Conservation (phyloP, 208 protist species). For the Trypanosoma conorhini region DNA sequence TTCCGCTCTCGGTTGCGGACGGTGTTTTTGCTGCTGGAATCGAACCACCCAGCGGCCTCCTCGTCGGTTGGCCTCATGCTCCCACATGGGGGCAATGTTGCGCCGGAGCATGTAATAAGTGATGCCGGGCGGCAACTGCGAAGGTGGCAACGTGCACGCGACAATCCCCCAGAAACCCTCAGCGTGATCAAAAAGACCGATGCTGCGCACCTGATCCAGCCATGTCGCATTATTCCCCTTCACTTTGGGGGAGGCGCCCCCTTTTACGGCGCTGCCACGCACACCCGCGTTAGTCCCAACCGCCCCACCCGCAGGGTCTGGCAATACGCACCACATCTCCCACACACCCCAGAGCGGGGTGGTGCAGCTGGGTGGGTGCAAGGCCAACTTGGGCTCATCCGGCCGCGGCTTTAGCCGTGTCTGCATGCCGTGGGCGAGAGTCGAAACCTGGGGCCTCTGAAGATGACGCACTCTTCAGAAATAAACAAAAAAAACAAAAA, state of each 20-base stretch:
- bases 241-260: not conserved
- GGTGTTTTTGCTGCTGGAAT: constrained; percentile 33
- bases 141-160: constrained; percentile 74
- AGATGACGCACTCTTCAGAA: constrained; percentile 14
- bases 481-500: constrained; percentile 14
- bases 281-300: constrained; percentile 3
- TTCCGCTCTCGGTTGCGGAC: constrained; percentile 15
- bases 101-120: constrained; percentile 90
- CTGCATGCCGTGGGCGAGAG: constrained; percentile 19
- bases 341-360: constrained; percentile 91
- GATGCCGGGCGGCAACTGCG: constrained; percentile 63
- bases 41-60: constrained; percentile 85
- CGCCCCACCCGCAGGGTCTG: constrained; percentile 19
- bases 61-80: constrained; percentile 88
- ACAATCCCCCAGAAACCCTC: constrained; percentile 88
- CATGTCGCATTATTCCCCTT: constrained; percentile 44
- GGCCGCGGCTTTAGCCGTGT: constrained; percentile 11
- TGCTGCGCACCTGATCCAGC: constrained; percentile 78
- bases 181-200: constrained; percentile 87
- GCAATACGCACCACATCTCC: constrained; percentile 89
- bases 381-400: constrained; percentile 28
- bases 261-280: constrained; percentile 17
- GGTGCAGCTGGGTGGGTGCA: constrained; percentile 22
- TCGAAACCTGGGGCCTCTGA: not conserved
- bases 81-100: constrained; percentile 91